Conservation (phyloP, 306 rosid species). For the Corylus americana region DNA sequence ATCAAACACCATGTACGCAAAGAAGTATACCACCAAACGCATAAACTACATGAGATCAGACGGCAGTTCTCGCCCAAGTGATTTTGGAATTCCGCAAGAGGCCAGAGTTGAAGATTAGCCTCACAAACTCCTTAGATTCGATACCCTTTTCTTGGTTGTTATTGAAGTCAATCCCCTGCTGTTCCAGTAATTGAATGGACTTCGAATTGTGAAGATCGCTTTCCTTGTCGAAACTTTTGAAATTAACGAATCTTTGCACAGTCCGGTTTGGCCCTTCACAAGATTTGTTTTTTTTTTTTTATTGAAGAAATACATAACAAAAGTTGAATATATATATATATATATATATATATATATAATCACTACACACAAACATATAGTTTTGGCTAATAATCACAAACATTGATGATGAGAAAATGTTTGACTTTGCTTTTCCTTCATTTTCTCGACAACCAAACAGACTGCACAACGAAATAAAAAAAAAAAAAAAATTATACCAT, state of each 20-base stretch:
- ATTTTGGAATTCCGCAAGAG: neutral
- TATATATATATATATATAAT: too few relatives aligned
- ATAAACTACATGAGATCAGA: neutral
- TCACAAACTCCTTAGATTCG: neutral
- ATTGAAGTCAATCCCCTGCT: neutral
- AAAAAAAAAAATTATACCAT: too few relatives aligned
- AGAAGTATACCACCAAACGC: neutral
- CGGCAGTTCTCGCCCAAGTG: neutral
- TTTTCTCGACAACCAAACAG: too few relatives aligned
- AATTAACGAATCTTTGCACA: neutral
- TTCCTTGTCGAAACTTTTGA: neutral
- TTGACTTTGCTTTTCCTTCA: too few relatives aligned
- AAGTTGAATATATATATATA: too few relatives aligned
- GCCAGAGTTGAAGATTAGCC: neutral
- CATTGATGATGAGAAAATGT: too few relatives aligned
- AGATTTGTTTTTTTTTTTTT: too few relatives aligned
- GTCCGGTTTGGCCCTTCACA: too few relatives aligned
- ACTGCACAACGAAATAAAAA: too few relatives aligned
- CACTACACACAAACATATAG: too few relatives aligned
- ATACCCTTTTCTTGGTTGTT: neutral
- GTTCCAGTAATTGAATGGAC: neutral
- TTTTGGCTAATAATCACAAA: too few relatives aligned
- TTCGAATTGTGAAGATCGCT: neutral
- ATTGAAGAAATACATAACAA: too few relatives aligned
- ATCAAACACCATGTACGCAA: neutral